phyloP scores from a whole-genome alignment of 345 rosid genomes.

The Bruguiera gymnorhiza region DNA sequence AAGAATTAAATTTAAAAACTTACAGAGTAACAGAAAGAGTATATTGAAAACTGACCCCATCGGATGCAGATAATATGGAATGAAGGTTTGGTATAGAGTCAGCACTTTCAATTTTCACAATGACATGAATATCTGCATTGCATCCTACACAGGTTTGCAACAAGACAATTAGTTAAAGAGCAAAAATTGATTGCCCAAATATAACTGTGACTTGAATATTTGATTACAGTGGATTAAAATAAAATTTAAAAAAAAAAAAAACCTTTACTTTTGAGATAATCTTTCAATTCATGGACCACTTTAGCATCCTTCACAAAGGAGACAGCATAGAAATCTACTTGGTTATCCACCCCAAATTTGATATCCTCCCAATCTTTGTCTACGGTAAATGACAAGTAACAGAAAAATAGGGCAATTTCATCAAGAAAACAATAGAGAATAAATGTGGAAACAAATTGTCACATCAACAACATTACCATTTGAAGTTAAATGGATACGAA shows the following conservation, averaged over 20 bases:
- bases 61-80: conserved; percentile 82
- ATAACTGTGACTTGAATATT: conserved; percentile 1
- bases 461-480: conserved; percentile 13
- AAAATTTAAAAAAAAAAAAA: neutral
- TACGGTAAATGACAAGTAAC: conserved; percentile 23
- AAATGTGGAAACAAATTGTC: conserved; percentile 7
- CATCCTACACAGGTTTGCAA: conserved; percentile 48
- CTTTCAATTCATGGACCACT: conserved; percentile 85
- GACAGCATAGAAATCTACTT: conserved; percentile 94
- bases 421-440: conserved; percentile 4
- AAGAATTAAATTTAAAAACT: neutral
- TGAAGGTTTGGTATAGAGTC: conserved; percentile 93
- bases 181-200: neutral
- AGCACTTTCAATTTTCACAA: conserved; percentile 87
- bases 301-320: conserved; percentile 96
- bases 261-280: conserved; percentile 64
- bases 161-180: conserved; percentile 12
- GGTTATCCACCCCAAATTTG: conserved; percentile 93
- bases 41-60: conserved; percentile 67
- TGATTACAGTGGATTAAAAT: neutral
- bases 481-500: conserved; percentile 19
- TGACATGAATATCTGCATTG: conserved; percentile 80
- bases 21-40: neutral
- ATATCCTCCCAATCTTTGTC: conserved; percentile 99
- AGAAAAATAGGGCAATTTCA: neutral